These are phyloP conservation scores for Cynara cardunculus DNA, from an alignment of 129 eudicot genomes.

Conservation along the genomic window DNA sequence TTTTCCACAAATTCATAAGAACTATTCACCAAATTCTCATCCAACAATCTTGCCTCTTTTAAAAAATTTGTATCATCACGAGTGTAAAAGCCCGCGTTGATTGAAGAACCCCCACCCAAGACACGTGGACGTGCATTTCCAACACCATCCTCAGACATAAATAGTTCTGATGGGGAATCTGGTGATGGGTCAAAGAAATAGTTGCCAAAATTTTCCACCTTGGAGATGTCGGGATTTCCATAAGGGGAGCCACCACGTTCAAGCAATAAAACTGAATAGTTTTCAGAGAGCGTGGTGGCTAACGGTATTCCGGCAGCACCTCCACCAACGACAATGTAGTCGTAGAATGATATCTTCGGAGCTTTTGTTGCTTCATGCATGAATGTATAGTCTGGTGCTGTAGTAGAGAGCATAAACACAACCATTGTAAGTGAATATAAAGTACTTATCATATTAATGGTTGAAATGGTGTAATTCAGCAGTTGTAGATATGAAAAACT, in stretches of 20 bases:
- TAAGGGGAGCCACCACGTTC: slow-evolving; percentile 79
- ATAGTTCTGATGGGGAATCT: slow-evolving; percentile 54
- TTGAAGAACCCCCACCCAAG: slow-evolving; percentile 59
- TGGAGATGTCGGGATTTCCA: slow-evolving; percentile 51
- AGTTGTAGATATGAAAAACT: too few species aligned
- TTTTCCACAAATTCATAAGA: slow-evolving; percentile 64
- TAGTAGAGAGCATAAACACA: neutral
- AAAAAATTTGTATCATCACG: slow-evolving; percentile 41
- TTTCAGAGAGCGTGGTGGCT: slow-evolving; percentile 67
- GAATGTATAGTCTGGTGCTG: neutral
- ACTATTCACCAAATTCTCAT: slow-evolving; percentile 35
- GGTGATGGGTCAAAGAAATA: slow-evolving; percentile 42
- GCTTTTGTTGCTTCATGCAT: slow-evolving; percentile 8
- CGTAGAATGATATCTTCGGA: slow-evolving; percentile 49
- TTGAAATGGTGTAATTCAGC: too few species aligned
- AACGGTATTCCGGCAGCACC: slow-evolving; percentile 59
- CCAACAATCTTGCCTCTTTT: slow-evolving; percentile 37
- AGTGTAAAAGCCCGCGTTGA: slow-evolving; percentile 71
- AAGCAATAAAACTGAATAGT: slow-evolving; percentile 55
- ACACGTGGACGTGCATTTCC: slow-evolving; percentile 52
- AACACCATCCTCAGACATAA: slow-evolving; percentile 65
- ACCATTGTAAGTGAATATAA: neutral
- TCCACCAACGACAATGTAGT: slow-evolving; percentile 71
- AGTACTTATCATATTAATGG: too few species aligned
- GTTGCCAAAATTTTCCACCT: slow-evolving; percentile 31